Conservation (phyloP, 148 eudicot species). For the Simmondsia chinensis region DNA sequence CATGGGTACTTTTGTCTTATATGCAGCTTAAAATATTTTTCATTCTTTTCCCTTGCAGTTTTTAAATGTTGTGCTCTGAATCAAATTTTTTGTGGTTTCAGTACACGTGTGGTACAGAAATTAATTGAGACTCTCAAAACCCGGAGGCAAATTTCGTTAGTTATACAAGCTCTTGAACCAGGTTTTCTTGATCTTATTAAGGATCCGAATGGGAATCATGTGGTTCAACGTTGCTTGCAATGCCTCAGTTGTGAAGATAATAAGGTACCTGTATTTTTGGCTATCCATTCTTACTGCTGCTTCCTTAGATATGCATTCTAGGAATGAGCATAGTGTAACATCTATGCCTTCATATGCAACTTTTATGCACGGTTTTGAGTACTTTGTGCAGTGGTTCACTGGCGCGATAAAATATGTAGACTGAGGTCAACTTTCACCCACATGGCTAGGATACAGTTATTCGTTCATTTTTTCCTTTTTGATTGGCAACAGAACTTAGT, state of each 20-base stretch:
- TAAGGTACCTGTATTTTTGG: conserved; percentile 28
- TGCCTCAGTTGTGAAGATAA: conserved; percentile 48
- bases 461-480: no score
- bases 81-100: conserved; percentile 14
- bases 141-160: conserved; percentile 37
- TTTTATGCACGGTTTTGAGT: no score
- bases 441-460: no score
- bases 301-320: no score
- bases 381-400: no score
- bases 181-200: conserved; percentile 58
- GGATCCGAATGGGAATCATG: conserved; percentile 74
- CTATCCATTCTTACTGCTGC: no score
- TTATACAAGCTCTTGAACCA: conserved; percentile 47
- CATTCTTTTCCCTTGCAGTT: not conserved
- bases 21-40: conserved; percentile 3
- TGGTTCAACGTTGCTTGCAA: conserved; percentile 59
- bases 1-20: conserved; percentile 42
- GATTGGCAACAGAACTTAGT: no score
- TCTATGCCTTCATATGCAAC: no score
- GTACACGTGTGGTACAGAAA: conserved; percentile 77
- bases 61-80: conserved; percentile 1
- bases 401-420: no score
- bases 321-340: no score
- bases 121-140: conserved; percentile 56
- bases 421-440: no score